Base-by-base conservation (phyloP, 2,329 filamentous ascomycete species). In the Aspergillus unguis region DNA sequence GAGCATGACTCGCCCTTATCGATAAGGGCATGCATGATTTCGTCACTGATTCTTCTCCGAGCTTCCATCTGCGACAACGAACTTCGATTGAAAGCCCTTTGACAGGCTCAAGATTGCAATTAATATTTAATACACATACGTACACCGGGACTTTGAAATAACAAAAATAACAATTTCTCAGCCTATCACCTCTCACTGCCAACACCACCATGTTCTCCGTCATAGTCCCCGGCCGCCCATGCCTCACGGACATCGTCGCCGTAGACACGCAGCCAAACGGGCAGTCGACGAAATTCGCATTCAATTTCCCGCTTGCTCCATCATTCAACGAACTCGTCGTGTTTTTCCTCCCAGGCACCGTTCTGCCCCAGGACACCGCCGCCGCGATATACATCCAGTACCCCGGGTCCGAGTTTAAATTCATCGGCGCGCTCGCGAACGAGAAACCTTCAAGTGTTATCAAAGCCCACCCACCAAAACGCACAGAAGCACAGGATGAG, bases 381-480 rank as follows among this genome's bases (percentile, higher is more conserved):
- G 94, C 92, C 10, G 89, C 91, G 43, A 92, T 99, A 58, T 97
- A 96, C 75, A 82, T 95, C 44, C 87, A 92, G 59, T 75, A 87
- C n/a, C 82, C 84, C 1, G 77, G 75, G 33, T 75, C 80, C 1
- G 82, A 86, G 43, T 95, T 95, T 75, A 85, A 81, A 55, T 90
- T 99, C 63, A 84, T 97, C 4, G 94, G 95, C 57, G 94, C 86
- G 44, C 85, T 99, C 51, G 92, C 89, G 1, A 86, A 88, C 33
- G 90, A 92, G 52, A 96, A 96, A 67, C 91, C 94, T 62, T 92
- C 87, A 60, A 90, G 92, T 33, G 88, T 97, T 52, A 96, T 97
- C 79, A 91, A 88, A 69, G 77, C 95, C 58, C 79, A 77, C 1
- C 62, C 54, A 11, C 56, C 56, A 6, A 55, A 25, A 25, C 61